A percentile compares a stretch with the other conserved stretches of the same genome.
These are phyloP conservation scores for Macrophomina tecta DNA, from an alignment of 2,329 filamentous ascomycete species.

Conservation along the genomic window DNA sequence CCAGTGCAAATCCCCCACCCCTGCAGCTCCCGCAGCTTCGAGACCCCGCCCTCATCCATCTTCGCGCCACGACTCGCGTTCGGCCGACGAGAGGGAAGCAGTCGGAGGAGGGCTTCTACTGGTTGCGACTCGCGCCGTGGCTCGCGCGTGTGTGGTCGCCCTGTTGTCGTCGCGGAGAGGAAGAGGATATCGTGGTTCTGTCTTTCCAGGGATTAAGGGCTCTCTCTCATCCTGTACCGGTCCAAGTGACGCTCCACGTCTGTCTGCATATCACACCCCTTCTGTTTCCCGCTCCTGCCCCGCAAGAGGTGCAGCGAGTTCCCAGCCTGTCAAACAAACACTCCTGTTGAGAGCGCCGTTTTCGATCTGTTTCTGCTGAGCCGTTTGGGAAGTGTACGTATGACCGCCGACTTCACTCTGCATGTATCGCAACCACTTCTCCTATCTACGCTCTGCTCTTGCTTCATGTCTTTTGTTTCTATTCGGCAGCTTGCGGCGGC, in stretches of 20 bases:
- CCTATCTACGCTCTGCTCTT: conserved; percentile 33
- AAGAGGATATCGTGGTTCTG: conserved; percentile 26
- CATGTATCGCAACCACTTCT: conserved; percentile 27
- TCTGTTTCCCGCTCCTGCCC: conserved; percentile 25
- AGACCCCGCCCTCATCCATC: not conserved
- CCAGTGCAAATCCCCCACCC: not conserved
- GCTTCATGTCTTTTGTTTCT: conserved; percentile 20
- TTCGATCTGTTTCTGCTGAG: conserved; percentile 39
- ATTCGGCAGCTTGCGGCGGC: conserved; percentile 7
- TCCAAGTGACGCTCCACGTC: conserved; percentile 24
- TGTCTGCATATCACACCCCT: conserved; percentile 26
- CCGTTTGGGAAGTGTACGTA: conserved; percentile 30
- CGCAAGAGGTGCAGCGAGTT: conserved; percentile 19
- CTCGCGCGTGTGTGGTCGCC: not conserved
- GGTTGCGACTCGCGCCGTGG: conserved; percentile 11
- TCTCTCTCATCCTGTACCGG: conserved; percentile 27
- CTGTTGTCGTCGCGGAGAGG: conserved; percentile 21
- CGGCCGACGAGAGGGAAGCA: conserved; percentile 20
- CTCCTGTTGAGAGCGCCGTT: conserved; percentile 37
- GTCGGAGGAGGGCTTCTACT: conserved; percentile 24
- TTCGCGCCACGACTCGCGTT: conserved; percentile 16
- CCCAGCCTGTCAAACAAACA: conserved; percentile 31
- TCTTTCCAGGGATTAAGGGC: conserved; percentile 27
- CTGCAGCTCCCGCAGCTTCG: conserved; percentile 6
- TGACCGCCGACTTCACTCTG: conserved; percentile 27